A percentile compares a stretch with the other conserved stretches of the same genome.
Evolutionary conservation across 2,329 filamentous ascomycete species (phyloP).

Genomic region (Thermoascus crustaceus): DNA sequence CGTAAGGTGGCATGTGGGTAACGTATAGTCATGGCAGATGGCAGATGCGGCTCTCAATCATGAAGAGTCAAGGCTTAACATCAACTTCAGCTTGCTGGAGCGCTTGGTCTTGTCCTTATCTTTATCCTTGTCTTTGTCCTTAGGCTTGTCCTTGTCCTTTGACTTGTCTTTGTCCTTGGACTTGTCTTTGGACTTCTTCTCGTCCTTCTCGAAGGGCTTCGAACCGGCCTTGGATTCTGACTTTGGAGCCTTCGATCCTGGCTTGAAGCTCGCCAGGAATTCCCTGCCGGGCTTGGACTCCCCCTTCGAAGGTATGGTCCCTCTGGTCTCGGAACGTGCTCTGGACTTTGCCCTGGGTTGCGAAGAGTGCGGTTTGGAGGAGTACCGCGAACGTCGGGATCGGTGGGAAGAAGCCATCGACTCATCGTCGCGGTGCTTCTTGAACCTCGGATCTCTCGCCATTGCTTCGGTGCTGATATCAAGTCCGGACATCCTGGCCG

Average conservation of each 20-base stretch:
- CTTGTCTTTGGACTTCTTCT: slow-evolving; percentile 16
- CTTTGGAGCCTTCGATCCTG: slow-evolving; percentile 12
- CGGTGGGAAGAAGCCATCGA: slow-evolving; percentile 29
- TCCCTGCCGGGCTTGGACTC: slow-evolving; percentile 13
- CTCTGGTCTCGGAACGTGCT: slow-evolving; percentile 11
- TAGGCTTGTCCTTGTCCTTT: slow-evolving; percentile 12
- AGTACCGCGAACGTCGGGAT: slow-evolving; percentile 22
- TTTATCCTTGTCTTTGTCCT: slow-evolving; percentile 16
- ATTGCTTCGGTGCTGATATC: slow-evolving; percentile 25
- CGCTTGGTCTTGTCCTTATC: slow-evolving; percentile 30
- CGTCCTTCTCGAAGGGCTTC: slow-evolving; percentile 17
- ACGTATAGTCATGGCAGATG: neutral
- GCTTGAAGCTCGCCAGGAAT: slow-evolving; percentile 12
- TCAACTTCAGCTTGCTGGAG: slow-evolving; percentile 23
- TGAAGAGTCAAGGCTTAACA: slow-evolving; percentile 9
- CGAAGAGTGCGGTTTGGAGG: slow-evolving; percentile 1
- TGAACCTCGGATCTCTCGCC: slow-evolving; percentile 26
- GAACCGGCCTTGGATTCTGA: slow-evolving; percentile 13
- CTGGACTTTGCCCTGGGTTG: slow-evolving; percentile 12
- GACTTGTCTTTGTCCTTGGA: too few relatives aligned
- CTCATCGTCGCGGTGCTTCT: slow-evolving; percentile 24
- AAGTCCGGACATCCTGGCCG: slow-evolving; percentile 41
- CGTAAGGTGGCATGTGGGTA: neutral
- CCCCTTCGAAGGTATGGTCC: slow-evolving; percentile 12
- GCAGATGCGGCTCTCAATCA: too few relatives aligned